Conservation (phyloP, 83 land plant species). For the Picea abies region DNA sequence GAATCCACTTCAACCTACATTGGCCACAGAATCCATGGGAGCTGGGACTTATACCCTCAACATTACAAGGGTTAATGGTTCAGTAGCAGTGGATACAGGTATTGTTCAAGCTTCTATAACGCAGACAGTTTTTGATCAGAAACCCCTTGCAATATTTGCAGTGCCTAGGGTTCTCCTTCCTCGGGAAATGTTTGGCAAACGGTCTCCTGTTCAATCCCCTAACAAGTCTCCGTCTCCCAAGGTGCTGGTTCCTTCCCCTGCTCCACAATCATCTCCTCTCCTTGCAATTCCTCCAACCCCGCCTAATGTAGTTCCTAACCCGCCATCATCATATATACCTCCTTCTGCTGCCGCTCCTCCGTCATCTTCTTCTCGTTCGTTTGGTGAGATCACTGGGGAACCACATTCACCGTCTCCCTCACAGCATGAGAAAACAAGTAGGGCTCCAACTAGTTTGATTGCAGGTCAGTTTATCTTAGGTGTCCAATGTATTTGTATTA, state of each 20-base stretch:
- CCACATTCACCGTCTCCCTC: constrained; percentile 1
- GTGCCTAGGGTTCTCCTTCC: constrained; percentile 77
- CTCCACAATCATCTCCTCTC: constrained; percentile 4
- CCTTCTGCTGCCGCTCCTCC: constrained; percentile 2
- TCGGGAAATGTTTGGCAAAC: constrained; percentile 52
- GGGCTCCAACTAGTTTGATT: not conserved
- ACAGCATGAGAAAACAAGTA: not conserved
- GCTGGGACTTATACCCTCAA: constrained; percentile 76
- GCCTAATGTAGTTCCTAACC: constrained; percentile 10
- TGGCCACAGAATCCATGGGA: constrained; percentile 63
- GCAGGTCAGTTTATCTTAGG: constrained; percentile 1
- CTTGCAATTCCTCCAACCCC: constrained; percentile 14
- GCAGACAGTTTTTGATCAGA: constrained; percentile 73
- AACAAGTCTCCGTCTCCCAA: constrained; percentile 12
- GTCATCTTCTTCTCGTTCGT: not conserved
- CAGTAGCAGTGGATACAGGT: constrained; percentile 68
- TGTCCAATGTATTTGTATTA: constrained; percentile 6
- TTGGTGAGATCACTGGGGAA: not conserved
- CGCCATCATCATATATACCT: not conserved
- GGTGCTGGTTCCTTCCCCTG: constrained; percentile 16
- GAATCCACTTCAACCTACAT: constrained; percentile 77
- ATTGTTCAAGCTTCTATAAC: constrained; percentile 66
- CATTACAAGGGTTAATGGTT: constrained; percentile 69
- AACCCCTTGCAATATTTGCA: constrained; percentile 78
- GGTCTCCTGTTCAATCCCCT: constrained; percentile 8